These are phyloP conservation scores for Candida buenavistaensis DNA, from an alignment of 1,139 yeast genomes.

Conservation along the genomic window DNA sequence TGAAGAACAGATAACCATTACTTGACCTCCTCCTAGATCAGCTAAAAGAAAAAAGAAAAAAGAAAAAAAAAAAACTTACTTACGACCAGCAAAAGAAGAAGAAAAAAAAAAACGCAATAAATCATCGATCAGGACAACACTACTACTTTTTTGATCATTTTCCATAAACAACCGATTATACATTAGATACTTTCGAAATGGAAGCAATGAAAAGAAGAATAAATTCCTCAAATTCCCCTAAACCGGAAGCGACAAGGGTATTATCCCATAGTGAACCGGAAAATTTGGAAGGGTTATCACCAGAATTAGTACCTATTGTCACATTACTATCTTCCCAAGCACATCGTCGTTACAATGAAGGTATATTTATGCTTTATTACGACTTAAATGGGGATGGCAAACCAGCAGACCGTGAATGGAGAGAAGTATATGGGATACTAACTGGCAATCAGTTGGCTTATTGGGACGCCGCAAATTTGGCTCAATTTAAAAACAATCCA, in stretches of 20 bases:
- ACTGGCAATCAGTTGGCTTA: constrained; percentile 89
- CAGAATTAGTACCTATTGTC: constrained; percentile 75
- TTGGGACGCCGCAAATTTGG: constrained; percentile 85
- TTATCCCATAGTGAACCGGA: constrained; percentile 10
- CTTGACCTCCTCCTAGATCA: too few relatives aligned
- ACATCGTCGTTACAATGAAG: constrained; percentile 73
- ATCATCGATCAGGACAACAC: too few relatives aligned
- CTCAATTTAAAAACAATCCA: constrained; percentile 50
- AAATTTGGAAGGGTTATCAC: constrained; percentile 38
- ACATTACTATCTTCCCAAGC: constrained; percentile 70
- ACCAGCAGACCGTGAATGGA: constrained; percentile 83
- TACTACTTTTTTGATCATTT: too few relatives aligned
- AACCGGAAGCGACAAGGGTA: constrained; percentile 6
- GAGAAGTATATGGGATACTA: constrained; percentile 87
- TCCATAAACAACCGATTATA: too few relatives aligned
- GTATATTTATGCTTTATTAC: constrained; percentile 68
- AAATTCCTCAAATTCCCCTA: constrained; percentile 14
- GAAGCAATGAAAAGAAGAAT: constrained; percentile 23
- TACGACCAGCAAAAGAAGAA: too few relatives aligned
- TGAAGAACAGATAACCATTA: too few relatives aligned
- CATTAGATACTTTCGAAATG: too few relatives aligned
- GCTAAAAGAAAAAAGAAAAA: too few relatives aligned
- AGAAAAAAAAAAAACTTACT: too few relatives aligned
- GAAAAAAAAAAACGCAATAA: too few relatives aligned
- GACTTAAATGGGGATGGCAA: constrained; percentile 82